A percentile compares a stretch with the other conserved stretches of the same genome.
Evolutionary conservation across 1,284 basidiomycete genomes (phyloP).

Genomic region (Cutaneotrichosporon cyanovorans): DNA sequence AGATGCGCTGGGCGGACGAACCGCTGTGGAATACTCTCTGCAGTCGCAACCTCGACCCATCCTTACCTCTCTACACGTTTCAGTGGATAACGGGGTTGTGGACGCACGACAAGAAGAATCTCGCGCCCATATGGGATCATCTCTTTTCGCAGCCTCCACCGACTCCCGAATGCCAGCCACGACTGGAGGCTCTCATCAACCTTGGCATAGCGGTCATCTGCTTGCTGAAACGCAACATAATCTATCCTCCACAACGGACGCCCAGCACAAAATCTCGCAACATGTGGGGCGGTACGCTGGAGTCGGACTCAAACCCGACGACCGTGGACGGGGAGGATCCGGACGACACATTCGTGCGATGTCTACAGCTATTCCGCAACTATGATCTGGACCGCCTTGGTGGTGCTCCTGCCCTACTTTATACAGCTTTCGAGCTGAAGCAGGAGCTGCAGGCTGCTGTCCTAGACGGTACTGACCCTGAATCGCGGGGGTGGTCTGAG

Average conservation of each 20-base stretch:
- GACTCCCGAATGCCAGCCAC: conserved; percentile 21
- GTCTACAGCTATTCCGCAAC: conserved; percentile 22
- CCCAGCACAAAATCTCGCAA: conserved; percentile 1
- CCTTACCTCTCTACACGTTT: conserved; percentile 30
- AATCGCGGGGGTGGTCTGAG: conserved; percentile 14
- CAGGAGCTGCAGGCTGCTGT: conserved; percentile 23
- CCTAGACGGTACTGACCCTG: conserved; percentile 24
- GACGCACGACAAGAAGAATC: conserved; percentile 21
- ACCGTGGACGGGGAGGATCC: conserved; percentile 17
- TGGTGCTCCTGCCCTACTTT: conserved; percentile 22
- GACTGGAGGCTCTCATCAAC: conserved; percentile 36
- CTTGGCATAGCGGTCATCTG: conserved; percentile 37
- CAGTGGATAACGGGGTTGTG: conserved; percentile 35
- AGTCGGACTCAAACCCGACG: background rate
- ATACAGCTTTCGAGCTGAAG: conserved; percentile 27
- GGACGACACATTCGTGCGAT: conserved; percentile 24
- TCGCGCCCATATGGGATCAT: conserved; percentile 40
- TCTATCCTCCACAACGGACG: conserved; percentile 7
- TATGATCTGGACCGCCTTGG: conserved; percentile 30
- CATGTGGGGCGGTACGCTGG: conserved; percentile 8
- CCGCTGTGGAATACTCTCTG: conserved; percentile 23
- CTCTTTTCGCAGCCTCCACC: conserved; percentile 33
- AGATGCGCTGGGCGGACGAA: conserved; percentile 38
- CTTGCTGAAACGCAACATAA: conserved; percentile 23
- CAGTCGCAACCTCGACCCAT: conserved; percentile 32